Percentiles rank a stretch among this genome's conserved stretches.
phyloP scores from a whole-genome alignment of 371 early-diverging fungal species.

The Mortierella sp. region DNA sequence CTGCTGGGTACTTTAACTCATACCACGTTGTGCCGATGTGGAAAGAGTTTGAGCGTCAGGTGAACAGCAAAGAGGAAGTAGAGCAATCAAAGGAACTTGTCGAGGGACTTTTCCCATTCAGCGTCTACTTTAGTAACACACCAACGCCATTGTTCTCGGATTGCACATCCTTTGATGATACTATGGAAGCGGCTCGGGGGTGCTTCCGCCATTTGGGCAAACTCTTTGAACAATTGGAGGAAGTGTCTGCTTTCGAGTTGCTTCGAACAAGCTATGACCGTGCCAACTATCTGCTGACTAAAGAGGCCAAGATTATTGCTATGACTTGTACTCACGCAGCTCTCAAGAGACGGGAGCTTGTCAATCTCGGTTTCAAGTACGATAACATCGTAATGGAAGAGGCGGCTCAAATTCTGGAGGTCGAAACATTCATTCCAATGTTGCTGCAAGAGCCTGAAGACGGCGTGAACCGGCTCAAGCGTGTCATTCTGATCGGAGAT shows the following conservation, averaged over 20 bases:
- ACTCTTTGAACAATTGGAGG: conserved; percentile 81
- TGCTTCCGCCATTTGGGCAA: conserved; percentile 85
- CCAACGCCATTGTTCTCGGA: conserved; percentile 80
- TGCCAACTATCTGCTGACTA: conserved; percentile 90
- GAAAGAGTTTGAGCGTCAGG: conserved; percentile 71
- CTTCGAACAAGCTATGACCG: conserved; percentile 84
- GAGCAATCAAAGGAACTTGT: conserved; percentile 41
- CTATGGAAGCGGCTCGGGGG: conserved; percentile 73
- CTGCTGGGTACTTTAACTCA: conserved; percentile 89
- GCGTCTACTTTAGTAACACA: conserved; percentile 78
- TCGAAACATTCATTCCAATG: conserved; percentile 96
- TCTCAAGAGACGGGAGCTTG: conserved; percentile 86
- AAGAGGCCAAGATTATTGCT: conserved; percentile 96
- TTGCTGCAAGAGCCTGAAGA: conserved; percentile 80
- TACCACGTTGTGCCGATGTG: conserved; percentile 83
- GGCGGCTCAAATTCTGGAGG: conserved; percentile 96
- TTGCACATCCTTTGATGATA: conserved; percentile 60
- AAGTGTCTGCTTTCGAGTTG: conserved; percentile 93
- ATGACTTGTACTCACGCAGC: conserved; percentile 98
- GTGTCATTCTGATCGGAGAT: conserved; percentile 97
- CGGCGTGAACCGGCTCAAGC: conserved; percentile 76
- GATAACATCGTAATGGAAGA: conserved; percentile 98
- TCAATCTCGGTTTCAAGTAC: conserved; percentile 89
- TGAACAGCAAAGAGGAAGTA: conserved; percentile 21
- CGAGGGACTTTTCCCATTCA: conserved; percentile 83